Percentiles rank a stretch among this genome's conserved stretches.
Conservation (phyloP, 192 early-diverging fungal genomes). For the Rhizoclosmatium sp. region DNA sequence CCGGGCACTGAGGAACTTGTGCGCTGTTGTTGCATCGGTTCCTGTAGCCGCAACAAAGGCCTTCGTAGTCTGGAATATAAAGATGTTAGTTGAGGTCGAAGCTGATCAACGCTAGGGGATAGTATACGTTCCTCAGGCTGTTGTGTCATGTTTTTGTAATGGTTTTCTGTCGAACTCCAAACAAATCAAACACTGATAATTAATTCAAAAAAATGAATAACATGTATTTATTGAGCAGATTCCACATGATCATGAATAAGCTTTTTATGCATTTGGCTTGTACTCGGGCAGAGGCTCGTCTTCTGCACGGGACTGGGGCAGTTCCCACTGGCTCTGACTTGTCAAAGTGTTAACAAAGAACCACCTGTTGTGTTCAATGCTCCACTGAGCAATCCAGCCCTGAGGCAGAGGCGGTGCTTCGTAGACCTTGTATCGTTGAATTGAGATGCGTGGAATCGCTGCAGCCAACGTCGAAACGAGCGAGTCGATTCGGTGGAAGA, state of each 20-base stretch:
- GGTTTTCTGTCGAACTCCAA: neutral
- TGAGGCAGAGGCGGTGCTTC: neutral
- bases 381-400: constrained; percentile 7
- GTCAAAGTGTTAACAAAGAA: constrained; percentile 14
- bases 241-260: neutral
- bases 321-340: constrained; percentile 10
- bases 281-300: constrained; percentile 8
- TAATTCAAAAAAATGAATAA: neutral
- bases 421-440: neutral
- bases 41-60: neutral
- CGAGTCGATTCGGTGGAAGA: neutral
- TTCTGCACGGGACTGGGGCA: neutral
- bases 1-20: neutral
- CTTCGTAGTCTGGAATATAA: neutral
- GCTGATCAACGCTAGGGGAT: too few relatives aligned
- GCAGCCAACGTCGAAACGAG: neutral
- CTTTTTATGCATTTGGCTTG: neutral
- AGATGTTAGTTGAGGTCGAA: too few relatives aligned
- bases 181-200: too few relatives aligned
- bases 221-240: neutral
- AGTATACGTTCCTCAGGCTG: neutral
- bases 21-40: neutral
- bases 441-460: neutral
- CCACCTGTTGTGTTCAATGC: neutral
- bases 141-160: neutral